Evolutionary conservation across 2,329 filamentous ascomycete genomes (phyloP).

Genomic region (Penicillium hordei): DNA sequence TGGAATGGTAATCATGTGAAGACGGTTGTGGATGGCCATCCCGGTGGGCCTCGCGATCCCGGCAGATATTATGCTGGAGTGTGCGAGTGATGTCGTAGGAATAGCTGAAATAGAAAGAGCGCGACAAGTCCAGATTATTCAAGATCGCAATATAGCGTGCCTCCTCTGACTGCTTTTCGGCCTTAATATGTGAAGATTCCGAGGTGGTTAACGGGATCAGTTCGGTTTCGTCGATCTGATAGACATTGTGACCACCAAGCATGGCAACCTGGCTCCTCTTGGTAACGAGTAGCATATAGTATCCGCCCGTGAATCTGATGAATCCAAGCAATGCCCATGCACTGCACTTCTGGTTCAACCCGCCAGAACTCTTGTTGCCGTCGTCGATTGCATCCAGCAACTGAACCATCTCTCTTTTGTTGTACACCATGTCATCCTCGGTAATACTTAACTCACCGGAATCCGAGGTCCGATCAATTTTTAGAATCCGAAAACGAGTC

Average conservation of each 20-base stretch:
- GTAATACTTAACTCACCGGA: slow-evolving; percentile 76
- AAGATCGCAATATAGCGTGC: slow-evolving; percentile 84
- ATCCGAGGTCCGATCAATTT: slow-evolving; percentile 87
- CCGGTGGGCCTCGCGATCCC: slow-evolving; percentile 70
- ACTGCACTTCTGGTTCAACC: slow-evolving; percentile 82
- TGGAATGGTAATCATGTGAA: slow-evolving; percentile 82
- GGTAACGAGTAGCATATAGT: slow-evolving; percentile 96
- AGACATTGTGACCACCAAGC: slow-evolving; percentile 93
- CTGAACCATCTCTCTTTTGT: slow-evolving; percentile 85
- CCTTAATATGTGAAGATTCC: slow-evolving; percentile 64
- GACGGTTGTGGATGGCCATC: slow-evolving; percentile 62
- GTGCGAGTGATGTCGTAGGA: slow-evolving; percentile 94
- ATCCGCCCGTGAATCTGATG: slow-evolving; percentile 90
- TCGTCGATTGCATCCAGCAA: slow-evolving; percentile 93
- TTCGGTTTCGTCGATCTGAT: slow-evolving; percentile 92
- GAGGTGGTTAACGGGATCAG: slow-evolving; percentile 80
- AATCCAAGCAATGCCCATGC: slow-evolving; percentile 95
- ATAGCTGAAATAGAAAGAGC: slow-evolving; percentile 97
- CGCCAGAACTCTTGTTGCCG: slow-evolving; percentile 86
- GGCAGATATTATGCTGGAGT: slow-evolving; percentile 85
- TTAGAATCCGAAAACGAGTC: slow-evolving; percentile 83
- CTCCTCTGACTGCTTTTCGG: slow-evolving; percentile 86
- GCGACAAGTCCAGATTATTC: slow-evolving; percentile 83
- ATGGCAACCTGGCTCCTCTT: slow-evolving; percentile 95
- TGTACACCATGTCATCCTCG: slow-evolving; percentile 95